A percentile compares a stretch with the other conserved stretches of the same genome.
These are phyloP conservation scores for Paecilomyces sp. DNA, from an alignment of 2,329 filamentous ascomycete species.

Conservation along the genomic window DNA sequence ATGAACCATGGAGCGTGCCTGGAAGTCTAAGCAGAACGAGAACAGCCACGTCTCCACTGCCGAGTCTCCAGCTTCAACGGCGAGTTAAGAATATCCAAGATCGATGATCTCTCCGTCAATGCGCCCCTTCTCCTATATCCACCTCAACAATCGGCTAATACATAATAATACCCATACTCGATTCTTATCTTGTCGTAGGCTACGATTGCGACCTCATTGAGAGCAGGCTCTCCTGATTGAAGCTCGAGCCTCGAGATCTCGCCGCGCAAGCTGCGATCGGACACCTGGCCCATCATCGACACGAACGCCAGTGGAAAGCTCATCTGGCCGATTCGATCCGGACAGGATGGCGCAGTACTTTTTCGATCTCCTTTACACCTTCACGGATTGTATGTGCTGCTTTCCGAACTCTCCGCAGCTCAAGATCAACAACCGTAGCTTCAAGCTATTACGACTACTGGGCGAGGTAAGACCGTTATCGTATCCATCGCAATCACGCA, in stretches of 20 bases:
- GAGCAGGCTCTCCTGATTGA: not conserved
- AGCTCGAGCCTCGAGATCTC: not conserved
- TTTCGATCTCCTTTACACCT: slow-evolving; percentile 80
- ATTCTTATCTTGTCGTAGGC: not conserved
- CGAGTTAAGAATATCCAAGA: not conserved
- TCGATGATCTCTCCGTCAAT: not conserved
- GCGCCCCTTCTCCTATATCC: not conserved
- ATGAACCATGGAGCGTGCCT: not conserved
- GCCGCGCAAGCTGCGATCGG: not conserved
- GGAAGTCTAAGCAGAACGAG: not conserved
- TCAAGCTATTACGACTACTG: slow-evolving; percentile 89
- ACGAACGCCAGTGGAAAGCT: not conserved
- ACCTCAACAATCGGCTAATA: not conserved
- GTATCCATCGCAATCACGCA: not conserved
- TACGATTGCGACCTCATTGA: not conserved
- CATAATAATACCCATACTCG: not conserved
- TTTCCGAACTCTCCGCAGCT: slow-evolving; percentile 90
- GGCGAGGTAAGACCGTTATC: slow-evolving; percentile 61
- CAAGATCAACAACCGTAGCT: slow-evolving; percentile 89
- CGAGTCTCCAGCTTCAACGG: not conserved
- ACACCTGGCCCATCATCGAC: not conserved
- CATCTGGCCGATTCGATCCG: not conserved
- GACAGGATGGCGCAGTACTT: slow-evolving; percentile 69
- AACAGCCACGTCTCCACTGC: not conserved
- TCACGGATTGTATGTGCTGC: slow-evolving; percentile 93